These are phyloP conservation scores for Fusarium abutilonis DNA, from an alignment of 2,329 filamentous ascomycete species.

Conservation along the genomic window DNA sequence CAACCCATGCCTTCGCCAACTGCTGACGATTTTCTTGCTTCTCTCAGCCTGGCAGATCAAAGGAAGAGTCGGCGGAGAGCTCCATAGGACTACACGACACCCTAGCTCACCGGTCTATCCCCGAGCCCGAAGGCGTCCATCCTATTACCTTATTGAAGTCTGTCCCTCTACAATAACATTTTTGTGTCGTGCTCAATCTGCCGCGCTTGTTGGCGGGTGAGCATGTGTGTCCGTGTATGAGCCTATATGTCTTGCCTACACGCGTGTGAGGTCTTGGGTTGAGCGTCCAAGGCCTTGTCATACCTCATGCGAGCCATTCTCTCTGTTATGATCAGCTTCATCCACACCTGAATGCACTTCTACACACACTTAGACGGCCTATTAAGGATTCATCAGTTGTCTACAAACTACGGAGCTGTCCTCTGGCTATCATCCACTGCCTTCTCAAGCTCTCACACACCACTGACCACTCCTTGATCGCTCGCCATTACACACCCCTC, in stretches of 20 bases:
- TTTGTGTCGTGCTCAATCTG: slow-evolving; percentile 16
- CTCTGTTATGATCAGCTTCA: slow-evolving; percentile 41
- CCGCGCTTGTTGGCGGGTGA: slow-evolving; percentile 34
- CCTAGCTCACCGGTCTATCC: slow-evolving; percentile 40
- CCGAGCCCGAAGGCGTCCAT: slow-evolving; percentile 32
- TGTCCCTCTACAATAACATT: slow-evolving; percentile 6
- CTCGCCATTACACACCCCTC: slow-evolving; percentile 27
- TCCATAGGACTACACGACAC: slow-evolving; percentile 34
- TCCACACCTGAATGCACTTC: slow-evolving; percentile 31
- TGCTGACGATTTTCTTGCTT: slow-evolving; percentile 40
- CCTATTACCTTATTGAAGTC: slow-evolving; percentile 15
- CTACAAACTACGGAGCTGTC: slow-evolving; percentile 7
- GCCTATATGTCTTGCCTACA: slow-evolving; percentile 24
- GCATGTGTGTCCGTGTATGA: slow-evolving; percentile 19
- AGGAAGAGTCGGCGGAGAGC: slow-evolving; percentile 38
- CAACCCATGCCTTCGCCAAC: slow-evolving; percentile 35
- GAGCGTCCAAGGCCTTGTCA: slow-evolving; percentile 38
- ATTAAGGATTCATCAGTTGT: slow-evolving; percentile 38
- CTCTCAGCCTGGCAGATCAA: slow-evolving; percentile 36
- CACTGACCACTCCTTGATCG: slow-evolving; percentile 35
- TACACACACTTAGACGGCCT: slow-evolving; percentile 30
- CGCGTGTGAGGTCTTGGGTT: slow-evolving; percentile 20
- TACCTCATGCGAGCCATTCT: slow-evolving; percentile 38
- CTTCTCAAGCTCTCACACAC: slow-evolving; percentile 40
- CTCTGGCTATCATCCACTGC: slow-evolving; percentile 36